Base-by-base conservation (phyloP, 805 yeast genomes). In the Saccharomyces mikatae region DNA sequence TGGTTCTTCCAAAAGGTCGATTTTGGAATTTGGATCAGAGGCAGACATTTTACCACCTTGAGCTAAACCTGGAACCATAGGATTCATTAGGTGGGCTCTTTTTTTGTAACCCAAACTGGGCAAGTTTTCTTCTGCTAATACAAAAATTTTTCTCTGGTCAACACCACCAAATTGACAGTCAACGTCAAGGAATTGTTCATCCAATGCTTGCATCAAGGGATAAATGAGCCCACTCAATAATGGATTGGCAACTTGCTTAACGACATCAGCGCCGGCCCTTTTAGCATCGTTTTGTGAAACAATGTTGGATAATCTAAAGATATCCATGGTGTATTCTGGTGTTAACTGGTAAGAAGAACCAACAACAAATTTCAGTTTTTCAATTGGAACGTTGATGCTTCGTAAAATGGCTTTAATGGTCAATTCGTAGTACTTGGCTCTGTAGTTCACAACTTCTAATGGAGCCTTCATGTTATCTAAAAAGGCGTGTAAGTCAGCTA, bases 1-100 rank as follows among this genome's bases (percentile, higher is more conserved):
- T 62, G 97, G 96, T 49, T 86, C 92, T 71, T 94, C 99, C 57
- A 91, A 74, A 41, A 94, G 71, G 67, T 94, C 99, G 60, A 94
- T 90, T 75, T 94, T 94, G 54, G 98, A 91, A 78, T 90, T 94
- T 64, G 99, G 97, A 75, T 94, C 99, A 36, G 97, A 89, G 1
- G 99, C 97, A 64, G 97, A 89, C 99, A 94, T 94, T 71, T 94
- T 94, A 66, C 95, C 99, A 64, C 98, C 97, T 74, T 91, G 97
- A 31, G 86, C 83, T 64, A 94, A 81, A 53, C 99, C 98, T 50
- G 99, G 99, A 49, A 95, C 97, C 98, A 94, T 92, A 53, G 90
- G 92, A 76, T 94, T 94, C 99, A 94, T 94, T 69, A 94, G 78
- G 75, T 94, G 99, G 30, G 96, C 99, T 71, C 99, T 86, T 79